Conservation (phyloP, 352 stramenopile species). For the Phytopythium oedochilum region DNA sequence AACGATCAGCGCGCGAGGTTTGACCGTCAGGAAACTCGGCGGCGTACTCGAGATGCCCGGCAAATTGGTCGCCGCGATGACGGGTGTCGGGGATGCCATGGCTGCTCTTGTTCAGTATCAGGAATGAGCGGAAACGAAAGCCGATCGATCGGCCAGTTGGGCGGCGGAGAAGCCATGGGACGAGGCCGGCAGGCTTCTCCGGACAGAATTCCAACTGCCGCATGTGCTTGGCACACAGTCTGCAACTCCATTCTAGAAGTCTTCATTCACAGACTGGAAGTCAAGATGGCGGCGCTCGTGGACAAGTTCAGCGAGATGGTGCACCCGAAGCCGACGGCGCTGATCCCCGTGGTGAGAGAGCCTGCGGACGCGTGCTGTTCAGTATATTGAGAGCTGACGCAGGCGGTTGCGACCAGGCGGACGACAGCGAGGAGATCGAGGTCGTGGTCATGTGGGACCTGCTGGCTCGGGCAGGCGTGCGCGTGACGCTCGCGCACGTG, state of each 20-base stretch:
- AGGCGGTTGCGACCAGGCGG: conserved; percentile 27
- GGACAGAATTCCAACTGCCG: conserved; percentile 3
- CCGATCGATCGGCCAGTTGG: background rate
- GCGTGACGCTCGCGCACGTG: conserved; percentile 56
- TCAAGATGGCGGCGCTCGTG: conserved; percentile 38
- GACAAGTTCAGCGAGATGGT: conserved; percentile 55
- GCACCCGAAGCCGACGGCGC: conserved; percentile 50
- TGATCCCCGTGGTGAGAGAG: conserved; percentile 46
- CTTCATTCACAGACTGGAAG: no score
- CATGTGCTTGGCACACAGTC: background rate
- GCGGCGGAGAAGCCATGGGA: background rate
- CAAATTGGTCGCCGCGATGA: background rate
- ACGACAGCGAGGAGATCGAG: conserved; percentile 65
- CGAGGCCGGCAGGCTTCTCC: background rate
- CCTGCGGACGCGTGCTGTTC: background rate
- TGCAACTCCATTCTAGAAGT: background rate
- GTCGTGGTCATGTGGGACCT: conserved; percentile 44
- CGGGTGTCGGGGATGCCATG: background rate
- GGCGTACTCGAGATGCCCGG: background rate
- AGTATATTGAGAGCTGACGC: no score
- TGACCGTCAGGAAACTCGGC: conserved; percentile 25
- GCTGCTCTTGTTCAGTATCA: background rate
- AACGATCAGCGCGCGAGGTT: conserved; percentile 56
- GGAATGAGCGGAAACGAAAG: background rate
- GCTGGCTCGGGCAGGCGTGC: conserved; percentile 50